phyloP scores from a whole-genome alignment of 768 basidiomycete genomes.

The Chalciporus pseudorubinellus region DNA sequence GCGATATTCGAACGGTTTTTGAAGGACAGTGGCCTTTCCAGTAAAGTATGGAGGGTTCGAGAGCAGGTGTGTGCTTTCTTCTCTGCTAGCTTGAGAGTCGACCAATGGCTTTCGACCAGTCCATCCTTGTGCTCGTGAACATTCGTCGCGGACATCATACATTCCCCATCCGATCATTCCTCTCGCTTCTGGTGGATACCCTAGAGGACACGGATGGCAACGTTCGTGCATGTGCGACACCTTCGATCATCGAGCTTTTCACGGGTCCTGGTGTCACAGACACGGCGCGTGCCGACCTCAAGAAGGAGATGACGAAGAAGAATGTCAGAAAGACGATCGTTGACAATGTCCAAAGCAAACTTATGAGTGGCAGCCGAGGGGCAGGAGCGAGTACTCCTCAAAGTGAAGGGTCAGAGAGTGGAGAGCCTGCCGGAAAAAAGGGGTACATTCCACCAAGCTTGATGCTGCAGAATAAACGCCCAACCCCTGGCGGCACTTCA shows the following conservation, averaged over 20 bases:
- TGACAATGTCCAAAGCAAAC: conserved; percentile 70
- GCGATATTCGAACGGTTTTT: conserved; percentile 68
- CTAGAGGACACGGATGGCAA: conserved; percentile 89
- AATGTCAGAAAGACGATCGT: conserved; percentile 84
- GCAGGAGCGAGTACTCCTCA: conserved; percentile 42
- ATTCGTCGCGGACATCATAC: conserved; percentile 67
- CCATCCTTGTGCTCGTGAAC: conserved; percentile 66
- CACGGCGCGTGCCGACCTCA: conserved; percentile 87
- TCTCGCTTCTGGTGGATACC: conserved; percentile 74
- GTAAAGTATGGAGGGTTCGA: conserved; percentile 83
- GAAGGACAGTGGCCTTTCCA: conserved; percentile 67
- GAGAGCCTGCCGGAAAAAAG: conserved; percentile 34
- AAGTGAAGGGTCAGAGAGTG: conserved; percentile 63
- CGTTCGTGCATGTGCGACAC: conserved; percentile 83
- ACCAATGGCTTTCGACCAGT: conserved; percentile 32
- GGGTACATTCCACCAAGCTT: conserved; percentile 79
- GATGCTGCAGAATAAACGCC: conserved; percentile 51
- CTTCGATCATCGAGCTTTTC: conserved; percentile 81
- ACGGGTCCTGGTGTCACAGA: conserved; percentile 80
- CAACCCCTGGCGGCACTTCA: conserved; percentile 37
- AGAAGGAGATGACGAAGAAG: conserved; percentile 86
- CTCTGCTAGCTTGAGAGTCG: neutral
- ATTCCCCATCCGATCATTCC: conserved; percentile 81
- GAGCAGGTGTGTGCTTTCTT: conserved; percentile 65
- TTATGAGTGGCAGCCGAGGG: conserved; percentile 46